Percentiles rank a stretch among this genome's conserved stretches.
phyloP scores from a whole-genome alignment of 2,329 filamentous ascomycete genomes.

The Phaeophleospora eucalypticola region DNA sequence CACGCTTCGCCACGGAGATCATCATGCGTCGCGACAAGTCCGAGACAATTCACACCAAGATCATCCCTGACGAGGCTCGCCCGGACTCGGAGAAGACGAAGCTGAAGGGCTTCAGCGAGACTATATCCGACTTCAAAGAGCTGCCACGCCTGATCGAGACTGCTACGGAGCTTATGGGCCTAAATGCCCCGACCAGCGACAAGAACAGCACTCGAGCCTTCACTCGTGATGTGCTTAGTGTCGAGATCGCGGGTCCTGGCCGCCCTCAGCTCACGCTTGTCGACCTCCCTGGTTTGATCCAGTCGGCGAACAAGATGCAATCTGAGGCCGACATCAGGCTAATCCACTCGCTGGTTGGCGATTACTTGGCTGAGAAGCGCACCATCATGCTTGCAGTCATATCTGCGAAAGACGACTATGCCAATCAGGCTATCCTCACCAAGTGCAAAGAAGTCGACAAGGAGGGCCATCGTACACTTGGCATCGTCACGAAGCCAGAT shows the following conservation, averaged over 20 bases:
- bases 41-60: slow-evolving; percentile 20
- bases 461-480: slow-evolving; percentile 47
- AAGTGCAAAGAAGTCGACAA: slow-evolving; percentile 47
- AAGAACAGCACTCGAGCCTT: slow-evolving; percentile 29
- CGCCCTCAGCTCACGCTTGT: slow-evolving; percentile 35
- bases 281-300: slow-evolving; percentile 39
- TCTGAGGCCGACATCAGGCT: slow-evolving; percentile 32
- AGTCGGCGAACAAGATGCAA: slow-evolving; percentile 31
- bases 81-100: slow-evolving; percentile 27
- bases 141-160: slow-evolving; percentile 49
- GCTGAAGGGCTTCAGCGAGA: slow-evolving; percentile 27
- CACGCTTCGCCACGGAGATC: slow-evolving; percentile 59
- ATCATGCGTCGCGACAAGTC: slow-evolving; percentile 43
- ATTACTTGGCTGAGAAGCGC: slow-evolving; percentile 56
- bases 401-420: slow-evolving; percentile 44
- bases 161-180: slow-evolving; percentile 52
- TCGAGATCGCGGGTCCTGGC: slow-evolving; percentile 46
- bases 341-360: slow-evolving; percentile 37
- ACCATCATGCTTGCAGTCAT: slow-evolving; percentile 43
- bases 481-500: slow-evolving; percentile 58
- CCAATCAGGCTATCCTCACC: slow-evolving; percentile 56
- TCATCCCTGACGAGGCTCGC: slow-evolving; percentile 29
- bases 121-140: slow-evolving; percentile 36
- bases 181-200: slow-evolving; percentile 24
- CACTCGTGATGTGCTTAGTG: slow-evolving; percentile 45